Evolutionary conservation across 2,329 filamentous ascomycete genomes (phyloP).

Genomic region (Metarhizium sp.): DNA sequence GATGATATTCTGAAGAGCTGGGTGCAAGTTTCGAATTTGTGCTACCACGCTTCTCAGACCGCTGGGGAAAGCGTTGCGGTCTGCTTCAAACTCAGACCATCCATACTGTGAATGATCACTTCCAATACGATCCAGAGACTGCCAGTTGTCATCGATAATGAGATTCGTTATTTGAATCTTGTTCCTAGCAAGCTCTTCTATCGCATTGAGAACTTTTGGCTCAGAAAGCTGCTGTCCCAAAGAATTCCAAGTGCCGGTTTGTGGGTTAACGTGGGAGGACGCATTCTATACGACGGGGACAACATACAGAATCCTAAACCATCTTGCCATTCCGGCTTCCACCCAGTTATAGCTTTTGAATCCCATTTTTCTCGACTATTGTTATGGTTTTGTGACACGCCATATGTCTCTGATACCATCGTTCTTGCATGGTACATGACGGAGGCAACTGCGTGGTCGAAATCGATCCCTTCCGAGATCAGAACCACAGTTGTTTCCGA

Average conservation of each 20-base stretch:
- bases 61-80: conserved; percentile 65
- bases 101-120: conserved; percentile 47
- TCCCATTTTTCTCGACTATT: conserved; percentile 36
- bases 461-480: conserved; percentile 59
- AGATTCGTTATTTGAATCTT: conserved; percentile 73
- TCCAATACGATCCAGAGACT: conserved; percentile 52
- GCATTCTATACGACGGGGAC: background rate
- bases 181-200: conserved; percentile 60
- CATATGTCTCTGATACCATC: conserved; percentile 28
- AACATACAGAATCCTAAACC: conserved; percentile 75
- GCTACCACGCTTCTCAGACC: conserved; percentile 65
- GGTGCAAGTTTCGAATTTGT: conserved; percentile 59
- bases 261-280: conserved; percentile 9
- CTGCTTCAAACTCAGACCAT: conserved; percentile 83
- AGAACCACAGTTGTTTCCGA: conserved; percentile 52
- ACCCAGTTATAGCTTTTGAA: conserved; percentile 47
- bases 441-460: conserved; percentile 69
- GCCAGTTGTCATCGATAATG: conserved; percentile 98
- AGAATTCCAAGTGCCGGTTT: conserved; percentile 76
- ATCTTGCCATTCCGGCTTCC: conserved; percentile 86
- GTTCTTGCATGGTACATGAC: conserved; percentile 82
- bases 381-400: conserved; percentile 30
- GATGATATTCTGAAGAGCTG: conserved; percentile 70
- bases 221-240: conserved; percentile 77
- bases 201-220: conserved; percentile 65